Base-by-base conservation (phyloP, 768 basidiomycete genomes). In the Calocera viscosa region DNA sequence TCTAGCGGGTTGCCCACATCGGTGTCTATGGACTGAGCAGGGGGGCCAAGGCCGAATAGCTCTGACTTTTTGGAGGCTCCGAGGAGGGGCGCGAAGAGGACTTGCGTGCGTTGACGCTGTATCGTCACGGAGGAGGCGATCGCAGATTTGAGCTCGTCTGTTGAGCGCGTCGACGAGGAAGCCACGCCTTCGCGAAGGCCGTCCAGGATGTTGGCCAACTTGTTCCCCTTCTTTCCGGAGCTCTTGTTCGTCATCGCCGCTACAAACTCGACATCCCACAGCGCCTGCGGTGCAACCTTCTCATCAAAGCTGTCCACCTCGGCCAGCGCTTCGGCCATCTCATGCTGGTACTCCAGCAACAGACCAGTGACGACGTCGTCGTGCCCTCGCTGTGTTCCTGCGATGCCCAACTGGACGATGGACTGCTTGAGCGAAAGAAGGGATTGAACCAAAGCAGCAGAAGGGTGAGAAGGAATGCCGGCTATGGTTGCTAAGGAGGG, bases 71-170 rank as follows among this genome's bases (percentile, higher is more conserved):
- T 81, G 5, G 38, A 49, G 10, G 41, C 16, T 28, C 49, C 41
- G 5, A 89, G 77, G 49, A 90, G 77, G 5, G 81, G 77, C 2
- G 84, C 82, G 65, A 90, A 77, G 17, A 90, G 77, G 28, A 82
- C 82, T 71, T 88, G 89, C 28, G 81, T 82, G 67, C 84, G 80
- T 40, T 78, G 70, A 26, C 90, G 77, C 70, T 79, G 80, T 64
- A 84, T 83, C 8, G 76, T 72, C 33, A 66, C n/a, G 66, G 53
- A 22, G 68, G 39, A 32, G 60, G 69, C 34, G 38, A 63, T 47
- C 65, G 64, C 1, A 14, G 28, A 43, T 34, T 40, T 33, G 41
- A 34, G 19, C 19, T 66, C 19, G 24, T 33, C 38, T 35, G 35
- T 2, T 35, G 28, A 41, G 40, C 24, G 12, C 33, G 19, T 60